Conservation (phyloP, 768 basidiomycete genomes). For the Serendipita sp. region DNA sequence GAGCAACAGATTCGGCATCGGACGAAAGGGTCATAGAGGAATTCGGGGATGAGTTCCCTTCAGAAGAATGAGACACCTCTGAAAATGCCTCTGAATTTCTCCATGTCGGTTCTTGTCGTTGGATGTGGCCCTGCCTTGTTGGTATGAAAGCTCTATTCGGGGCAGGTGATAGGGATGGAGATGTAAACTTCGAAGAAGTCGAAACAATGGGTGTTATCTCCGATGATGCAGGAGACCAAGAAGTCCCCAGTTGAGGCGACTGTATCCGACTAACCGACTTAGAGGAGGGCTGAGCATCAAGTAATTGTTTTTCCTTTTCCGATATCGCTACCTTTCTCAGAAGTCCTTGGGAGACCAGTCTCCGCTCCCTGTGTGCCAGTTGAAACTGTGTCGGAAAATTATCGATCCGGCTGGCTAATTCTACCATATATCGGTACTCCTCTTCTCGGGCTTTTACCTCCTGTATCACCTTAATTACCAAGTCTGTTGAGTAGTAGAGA, state of each 20-base stretch:
- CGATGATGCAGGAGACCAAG: background rate
- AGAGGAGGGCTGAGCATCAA: background rate
- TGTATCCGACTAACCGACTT: background rate
- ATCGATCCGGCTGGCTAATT: constrained; percentile 39
- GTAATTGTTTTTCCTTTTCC: constrained; percentile 16
- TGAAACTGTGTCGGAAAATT: constrained; percentile 38
- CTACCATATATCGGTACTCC: constrained; percentile 61
- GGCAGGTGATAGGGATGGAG: background rate
- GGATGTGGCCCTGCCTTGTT: too few species aligned
- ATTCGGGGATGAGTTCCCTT: background rate
- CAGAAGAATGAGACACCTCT: constrained; percentile 1
- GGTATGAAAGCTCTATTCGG: background rate
- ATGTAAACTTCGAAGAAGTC: background rate
- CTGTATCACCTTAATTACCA: constrained; percentile 59
- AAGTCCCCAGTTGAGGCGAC: background rate
- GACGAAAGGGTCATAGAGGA: background rate
- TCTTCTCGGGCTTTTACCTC: constrained; percentile 80
- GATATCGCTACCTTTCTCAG: constrained; percentile 30
- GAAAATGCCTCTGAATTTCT: background rate
- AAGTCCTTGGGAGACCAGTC: constrained; percentile 52
- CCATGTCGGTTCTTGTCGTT: too few species aligned
- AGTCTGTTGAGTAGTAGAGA: constrained; percentile 43
- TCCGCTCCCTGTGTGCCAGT: constrained; percentile 57
- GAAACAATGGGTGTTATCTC: background rate
- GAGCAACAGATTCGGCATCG: background rate